phyloP scores from a whole-genome alignment of 305 asterid genomes.

The Rubia tinctorum region DNA sequence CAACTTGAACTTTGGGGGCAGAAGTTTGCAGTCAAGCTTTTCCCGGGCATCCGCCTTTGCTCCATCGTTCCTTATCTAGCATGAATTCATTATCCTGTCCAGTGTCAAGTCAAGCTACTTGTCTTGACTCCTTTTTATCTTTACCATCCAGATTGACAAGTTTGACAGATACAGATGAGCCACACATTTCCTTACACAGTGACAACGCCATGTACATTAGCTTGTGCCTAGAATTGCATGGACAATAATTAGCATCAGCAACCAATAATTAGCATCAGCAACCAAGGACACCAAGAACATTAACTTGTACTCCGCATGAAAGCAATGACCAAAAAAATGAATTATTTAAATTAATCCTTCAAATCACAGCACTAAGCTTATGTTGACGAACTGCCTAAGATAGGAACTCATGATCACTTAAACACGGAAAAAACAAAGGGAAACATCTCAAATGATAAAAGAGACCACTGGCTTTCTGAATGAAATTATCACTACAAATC shows the following conservation, averaged over 20 bases:
- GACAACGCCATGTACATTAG: constrained; percentile 70
- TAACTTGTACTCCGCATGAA: not conserved
- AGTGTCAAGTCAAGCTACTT: constrained; percentile 50
- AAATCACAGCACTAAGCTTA: not conserved
- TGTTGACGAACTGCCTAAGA: too few relatives aligned
- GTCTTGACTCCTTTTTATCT: constrained; percentile 49
- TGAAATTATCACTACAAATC: not conserved
- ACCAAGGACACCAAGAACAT: not conserved
- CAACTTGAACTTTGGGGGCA: too few relatives aligned
- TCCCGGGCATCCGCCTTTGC: too few relatives aligned
- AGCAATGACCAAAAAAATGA: not conserved
- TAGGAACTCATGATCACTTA: not conserved
- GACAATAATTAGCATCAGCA: constrained; percentile 14
- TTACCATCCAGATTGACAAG: constrained; percentile 66
- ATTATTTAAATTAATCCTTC: not conserved
- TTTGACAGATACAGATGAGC: constrained; percentile 63
- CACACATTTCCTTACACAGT: constrained; percentile 81
- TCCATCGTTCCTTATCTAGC: not conserved
- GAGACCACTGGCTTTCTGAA: not conserved
- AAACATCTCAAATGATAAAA: constrained; percentile 3
- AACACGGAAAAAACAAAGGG: too few relatives aligned
- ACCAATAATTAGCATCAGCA: not conserved
- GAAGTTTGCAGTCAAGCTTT: too few relatives aligned
- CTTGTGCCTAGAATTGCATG: constrained; percentile 65
- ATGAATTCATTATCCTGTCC: constrained; percentile 59